Evolutionary conservation across 176 grass and related monocot species (phyloP), one percentile per base, ranked within the genome.

Genomic region (Triticum timopheevii): DNA sequence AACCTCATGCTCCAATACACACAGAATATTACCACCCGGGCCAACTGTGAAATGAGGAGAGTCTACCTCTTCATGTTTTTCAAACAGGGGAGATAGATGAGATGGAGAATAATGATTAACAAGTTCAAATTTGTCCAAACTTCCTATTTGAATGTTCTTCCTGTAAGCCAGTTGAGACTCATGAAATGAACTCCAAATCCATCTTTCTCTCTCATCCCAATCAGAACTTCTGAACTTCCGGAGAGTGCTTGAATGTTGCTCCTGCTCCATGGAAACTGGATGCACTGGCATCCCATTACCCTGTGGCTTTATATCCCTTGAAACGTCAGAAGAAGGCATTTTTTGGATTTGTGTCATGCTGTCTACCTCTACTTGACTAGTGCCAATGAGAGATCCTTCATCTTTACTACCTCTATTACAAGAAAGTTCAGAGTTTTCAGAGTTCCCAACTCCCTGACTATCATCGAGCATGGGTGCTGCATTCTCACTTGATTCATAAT

Each of bases 121-220:
- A 66, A 93, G 77, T 75, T 84, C 78, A 88, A 99, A 96, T 50
- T 81, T 94, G 0, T 76, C 87, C 70, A 90, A 68, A 91, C 33
- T 75, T 76, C 91, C 90, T 71, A 67, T 77, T 50, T 83, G 74
- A 80, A 99, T 87, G 20, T 89, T 90, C 50, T 84, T 93, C 80
- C 77, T 90, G 85, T 93, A 96, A 49, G 78, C 88, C 86, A 89
- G 64, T 79, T 87, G 89, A 52, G 84, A 93, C 79, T 99, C 90
- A 81, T 62, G 61, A 90, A 91, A 90, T 85, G 94, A 72, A 82
- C 59, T 76, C 97, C 97, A 94, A 69, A 99, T 88, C 97, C 92
- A 93, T 84, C 80, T 88, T 56, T 94, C 90, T 22, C 62, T 68
- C 31, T 86, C 89, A 89, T 90, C 90, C 87, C 84, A 91, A 50